Base-by-base conservation (phyloP, 2,329 filamentous ascomycete genomes). In the Eutypella sp. region DNA sequence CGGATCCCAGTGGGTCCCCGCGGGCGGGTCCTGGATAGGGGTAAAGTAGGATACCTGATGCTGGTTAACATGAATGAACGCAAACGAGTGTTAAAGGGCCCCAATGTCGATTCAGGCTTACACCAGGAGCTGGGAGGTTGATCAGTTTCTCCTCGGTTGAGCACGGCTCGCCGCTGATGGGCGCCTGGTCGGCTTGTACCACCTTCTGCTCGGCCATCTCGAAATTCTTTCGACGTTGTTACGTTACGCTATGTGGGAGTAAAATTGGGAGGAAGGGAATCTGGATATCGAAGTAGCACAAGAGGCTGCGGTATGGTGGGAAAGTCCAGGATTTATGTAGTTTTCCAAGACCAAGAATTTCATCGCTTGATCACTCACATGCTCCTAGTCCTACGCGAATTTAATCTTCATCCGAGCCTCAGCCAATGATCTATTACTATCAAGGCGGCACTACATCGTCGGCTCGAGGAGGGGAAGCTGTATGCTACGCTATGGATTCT, bases 101-200 rank as follows among this genome's bases (percentile, higher is more conserved):
- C 3, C 10, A 27, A 15, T 13, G 13, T n/a, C n/a, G 25, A 3
- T 15, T 16, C 23, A 25, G 19, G 15, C 50, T 51, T 39, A 55
- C 54, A 31, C 51, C 50, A n/a, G 52, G 52, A 8, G 54, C 52
- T 36, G 50, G 50, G 38, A 49, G 42, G 37, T 56, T 56, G 38
- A 56, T 50, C n/a, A 56, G 44, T 16, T 47, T 48, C 39, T 49
- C 44, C 37, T 56, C 54, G 5, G 50, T 54, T 7, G 54, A 53
- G 25, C 53, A 50, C 20, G 45, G 51, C n/a, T 47, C 40, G 8
- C 45, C 44, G 2, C 41, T 45, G 8, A 55, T 43, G 8, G 53
- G 53, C 16, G 51, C 51, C 34, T 55, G 53, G 42, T 55, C 53
- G 20, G 53, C 53, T 44, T 55, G 53, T n/a, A 46, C 27, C 40